Evolutionary conservation across 371 early-diverging fungal genomes (phyloP).

Genomic region (Mortierella sp.): DNA sequence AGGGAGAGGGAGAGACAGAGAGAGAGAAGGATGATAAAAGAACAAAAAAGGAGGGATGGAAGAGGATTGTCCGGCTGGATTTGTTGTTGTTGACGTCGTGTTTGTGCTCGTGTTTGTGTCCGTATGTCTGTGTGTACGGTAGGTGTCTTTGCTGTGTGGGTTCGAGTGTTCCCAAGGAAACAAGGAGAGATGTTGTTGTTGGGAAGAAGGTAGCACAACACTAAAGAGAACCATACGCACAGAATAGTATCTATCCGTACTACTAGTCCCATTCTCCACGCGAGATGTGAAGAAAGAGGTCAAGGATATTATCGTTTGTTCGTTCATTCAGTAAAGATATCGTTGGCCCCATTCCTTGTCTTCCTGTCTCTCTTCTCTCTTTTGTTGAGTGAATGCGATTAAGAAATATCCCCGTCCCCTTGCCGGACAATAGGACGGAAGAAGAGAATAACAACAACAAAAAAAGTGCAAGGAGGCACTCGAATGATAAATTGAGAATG

Average conservation of each 20-base stretch:
- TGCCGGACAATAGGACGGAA: background rate
- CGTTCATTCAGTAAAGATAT: background rate
- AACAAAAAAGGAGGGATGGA: background rate
- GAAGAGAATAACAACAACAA: background rate
- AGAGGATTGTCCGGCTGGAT: background rate
- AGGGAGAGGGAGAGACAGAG: background rate
- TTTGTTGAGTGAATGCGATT: background rate
- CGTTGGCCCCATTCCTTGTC: conserved; percentile 16
- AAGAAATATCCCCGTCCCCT: conserved; percentile 3
- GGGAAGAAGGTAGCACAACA: background rate
- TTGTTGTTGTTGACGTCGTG: background rate
- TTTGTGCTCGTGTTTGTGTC: background rate
- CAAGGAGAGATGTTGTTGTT: background rate
- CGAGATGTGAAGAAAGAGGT: background rate
- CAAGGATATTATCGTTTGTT: background rate
- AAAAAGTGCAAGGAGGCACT: conserved; percentile 17
- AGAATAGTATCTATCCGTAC: background rate
- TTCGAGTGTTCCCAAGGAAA: background rate
- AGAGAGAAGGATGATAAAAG: background rate
- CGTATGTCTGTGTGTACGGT: background rate
- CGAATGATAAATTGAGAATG: background rate
- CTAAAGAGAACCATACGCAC: background rate
- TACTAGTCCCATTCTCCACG: background rate
- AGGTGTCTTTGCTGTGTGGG: conserved; percentile 2
- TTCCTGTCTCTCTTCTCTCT: conserved; percentile 5